Conservation (phyloP, 2,329 filamentous ascomycete species). For the Juglanconis oblonga region DNA sequence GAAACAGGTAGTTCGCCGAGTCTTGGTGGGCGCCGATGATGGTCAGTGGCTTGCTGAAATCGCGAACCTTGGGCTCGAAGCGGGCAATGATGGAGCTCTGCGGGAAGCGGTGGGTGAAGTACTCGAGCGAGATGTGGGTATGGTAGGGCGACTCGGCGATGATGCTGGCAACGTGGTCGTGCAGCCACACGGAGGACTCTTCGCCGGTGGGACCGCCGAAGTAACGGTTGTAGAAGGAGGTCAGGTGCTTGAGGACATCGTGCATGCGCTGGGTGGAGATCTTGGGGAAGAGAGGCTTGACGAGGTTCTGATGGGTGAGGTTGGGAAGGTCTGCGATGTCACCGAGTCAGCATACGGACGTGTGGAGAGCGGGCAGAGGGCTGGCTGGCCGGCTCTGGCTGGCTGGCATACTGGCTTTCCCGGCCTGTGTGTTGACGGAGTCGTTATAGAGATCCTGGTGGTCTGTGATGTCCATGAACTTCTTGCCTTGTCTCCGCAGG, state of each 20-base stretch:
- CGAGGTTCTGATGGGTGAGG: conserved; percentile 47
- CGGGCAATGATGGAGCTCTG: conserved; percentile 71
- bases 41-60: conserved; percentile 30
- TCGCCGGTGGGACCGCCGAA: conserved; percentile 38
- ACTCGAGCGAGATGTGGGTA: conserved; percentile 37
- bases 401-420: conserved; percentile 29
- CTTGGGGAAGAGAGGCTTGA: conserved; percentile 54
- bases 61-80: conserved; percentile 43
- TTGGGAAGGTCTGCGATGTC: conserved; percentile 29
- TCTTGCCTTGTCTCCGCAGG: conserved; percentile 61
- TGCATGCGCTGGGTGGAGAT: conserved; percentile 64
- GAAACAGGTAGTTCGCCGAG: conserved; percentile 70
- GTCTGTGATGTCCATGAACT: conserved; percentile 73
- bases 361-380: too few species aligned
- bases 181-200: conserved; percentile 32
- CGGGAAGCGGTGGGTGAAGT: conserved; percentile 65
- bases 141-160: conserved; percentile 32
- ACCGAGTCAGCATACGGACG: not conserved
- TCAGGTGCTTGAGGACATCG: conserved; percentile 60
- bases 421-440: conserved; percentile 20
- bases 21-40: conserved; percentile 72
- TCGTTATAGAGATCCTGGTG: conserved; percentile 46
- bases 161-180: conserved; percentile 33
- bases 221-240: conserved; percentile 59
- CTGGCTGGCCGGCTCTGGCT: too few species aligned